Base-by-base conservation (phyloP, 495 filamentous ascomycete genomes). In the Podospora comata region DNA sequence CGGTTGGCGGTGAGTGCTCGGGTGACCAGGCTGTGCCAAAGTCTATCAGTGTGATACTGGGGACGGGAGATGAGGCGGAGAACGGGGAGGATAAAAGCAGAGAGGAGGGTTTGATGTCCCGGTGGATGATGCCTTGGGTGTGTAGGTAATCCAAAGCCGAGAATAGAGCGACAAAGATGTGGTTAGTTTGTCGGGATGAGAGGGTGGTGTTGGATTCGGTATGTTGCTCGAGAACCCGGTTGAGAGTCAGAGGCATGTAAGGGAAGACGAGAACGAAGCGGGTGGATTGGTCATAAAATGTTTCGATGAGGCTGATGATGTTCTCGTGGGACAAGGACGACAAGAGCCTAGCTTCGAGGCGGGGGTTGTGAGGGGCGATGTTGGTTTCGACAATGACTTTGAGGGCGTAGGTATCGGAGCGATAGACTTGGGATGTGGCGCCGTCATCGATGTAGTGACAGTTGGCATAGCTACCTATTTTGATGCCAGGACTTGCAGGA, bases 81-180 rank as follows among this genome's bases (percentile, higher is more conserved):
- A 82, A 76, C 0, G 84, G 79, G 1, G 87, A 86, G 54, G 85
- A 77, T 68, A 98, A 84, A 53, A 98, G 81, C 62, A 99, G 86
- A 70, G 97, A 96, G 2, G 92, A 90, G 6, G 95, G 94, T 75
- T 99, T 99, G 74, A 99, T 83, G 74, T 99, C 95, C 32, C 95
- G 88, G 77, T 99, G 95, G 70, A 98, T 89, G 63, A 99, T 92
- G 7, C 85, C 88, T 16, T 86, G 77, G 11, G 76, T 68, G 78
- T 99, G 96, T 28, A 96, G 75, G 73, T 91, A 85, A 4, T 77
- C 77, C 11, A 99, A 85, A 6, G 88, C 96, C 18, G 77, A 76
- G 78, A 97, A 93, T 67, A 96, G 71, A 71, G 91, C 87, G 11
- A 73, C 76, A 69, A 96, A 85, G 70, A 84, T 80, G 11, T 76